phyloP scores from a whole-genome alignment of 1,284 basidiomycete genomes.

The Cutaneotrichosporon spelunceum region DNA sequence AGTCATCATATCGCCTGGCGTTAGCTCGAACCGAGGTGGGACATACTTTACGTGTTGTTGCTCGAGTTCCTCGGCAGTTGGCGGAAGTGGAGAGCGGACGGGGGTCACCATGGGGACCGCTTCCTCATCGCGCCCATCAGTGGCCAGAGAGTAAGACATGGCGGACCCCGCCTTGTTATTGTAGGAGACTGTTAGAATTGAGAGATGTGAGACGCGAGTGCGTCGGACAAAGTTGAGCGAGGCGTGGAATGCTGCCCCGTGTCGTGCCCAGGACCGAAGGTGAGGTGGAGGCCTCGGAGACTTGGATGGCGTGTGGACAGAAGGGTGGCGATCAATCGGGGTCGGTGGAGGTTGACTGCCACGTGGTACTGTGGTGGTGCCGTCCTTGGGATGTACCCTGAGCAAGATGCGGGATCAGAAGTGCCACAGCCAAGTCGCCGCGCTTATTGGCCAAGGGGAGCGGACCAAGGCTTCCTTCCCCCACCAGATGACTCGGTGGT shows the following conservation, averaged over 20 bases:
- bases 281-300: neutral
- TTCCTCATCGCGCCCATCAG: slow-evolving; percentile 5
- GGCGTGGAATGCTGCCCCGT: neutral
- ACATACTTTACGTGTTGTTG: slow-evolving; percentile 54
- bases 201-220: slow-evolving; percentile 2
- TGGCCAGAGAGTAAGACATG: slow-evolving; percentile 32
- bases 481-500: too few relatives aligned
- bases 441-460: neutral
- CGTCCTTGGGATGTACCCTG: neutral
- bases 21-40: neutral
- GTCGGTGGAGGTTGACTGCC: neutral
- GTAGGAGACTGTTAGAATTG: neutral
- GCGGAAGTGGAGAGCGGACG: neutral
- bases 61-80: slow-evolving; percentile 44
- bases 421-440: neutral
- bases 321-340: neutral
- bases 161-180: slow-evolving; percentile 4
- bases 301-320: neutral
- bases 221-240: slow-evolving; percentile 22
- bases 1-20: slow-evolving; percentile 60
- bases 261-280: neutral
- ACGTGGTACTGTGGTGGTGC: neutral
- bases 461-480: neutral
- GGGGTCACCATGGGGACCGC: neutral
- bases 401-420: neutral